phyloP scores from a whole-genome alignment of 2,329 filamentous ascomycete genomes.

The Neocucurbitaria cava region DNA sequence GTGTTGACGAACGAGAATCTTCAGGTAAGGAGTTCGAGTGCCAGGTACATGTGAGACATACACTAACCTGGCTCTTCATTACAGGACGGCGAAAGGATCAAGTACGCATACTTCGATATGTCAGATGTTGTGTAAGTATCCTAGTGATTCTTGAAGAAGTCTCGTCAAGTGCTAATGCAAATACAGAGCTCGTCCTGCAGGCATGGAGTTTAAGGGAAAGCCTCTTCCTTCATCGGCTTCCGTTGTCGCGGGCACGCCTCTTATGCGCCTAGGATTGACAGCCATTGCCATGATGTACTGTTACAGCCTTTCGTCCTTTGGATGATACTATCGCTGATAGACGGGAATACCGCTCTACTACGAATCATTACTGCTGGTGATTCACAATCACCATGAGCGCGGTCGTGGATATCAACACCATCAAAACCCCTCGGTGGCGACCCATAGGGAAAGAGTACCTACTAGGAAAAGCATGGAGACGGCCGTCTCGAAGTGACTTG shows the following conservation, averaged over 20 bases:
- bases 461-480: too few relatives aligned
- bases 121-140: conserved; percentile 38
- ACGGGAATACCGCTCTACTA: not conserved
- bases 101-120: conserved; percentile 38
- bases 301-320: conserved; percentile 17
- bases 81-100: conserved; percentile 34
- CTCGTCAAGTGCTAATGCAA: conserved; percentile 1
- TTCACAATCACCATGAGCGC: not conserved
- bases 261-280: conserved; percentile 7
- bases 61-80: not conserved
- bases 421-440: not conserved
- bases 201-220: conserved; percentile 25
- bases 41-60: not conserved
- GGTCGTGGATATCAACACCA: too few relatives aligned
- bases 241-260: conserved; percentile 1
- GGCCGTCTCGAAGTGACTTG: too few relatives aligned
- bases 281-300: conserved; percentile 7
- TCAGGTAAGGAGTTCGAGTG: conserved; percentile 9
- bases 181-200: conserved; percentile 11
- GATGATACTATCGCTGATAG: conserved; percentile 11
- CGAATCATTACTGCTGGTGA: not conserved
- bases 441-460: too few relatives aligned
- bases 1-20: conserved; percentile 43
- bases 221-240: conserved; percentile 30
- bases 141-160: not conserved